Conservation (phyloP, 495 filamentous ascomycete species). For the Hypoxylon rickii region DNA sequence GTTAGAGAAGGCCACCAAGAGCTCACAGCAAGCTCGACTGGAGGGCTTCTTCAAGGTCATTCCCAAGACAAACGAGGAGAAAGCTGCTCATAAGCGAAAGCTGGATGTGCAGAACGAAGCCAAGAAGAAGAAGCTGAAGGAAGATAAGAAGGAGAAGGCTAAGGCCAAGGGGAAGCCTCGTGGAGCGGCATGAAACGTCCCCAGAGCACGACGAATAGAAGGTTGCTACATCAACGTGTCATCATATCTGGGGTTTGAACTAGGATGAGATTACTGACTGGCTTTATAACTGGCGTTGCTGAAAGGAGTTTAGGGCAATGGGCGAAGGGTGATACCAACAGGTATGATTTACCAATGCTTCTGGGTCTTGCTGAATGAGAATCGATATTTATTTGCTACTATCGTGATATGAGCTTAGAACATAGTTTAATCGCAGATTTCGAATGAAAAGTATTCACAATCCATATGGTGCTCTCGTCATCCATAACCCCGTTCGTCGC, state of each 20-base stretch:
- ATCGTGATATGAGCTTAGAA: neutral
- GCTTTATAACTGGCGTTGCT: constrained; percentile 28
- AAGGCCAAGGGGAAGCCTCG: constrained; percentile 85
- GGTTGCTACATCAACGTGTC: neutral
- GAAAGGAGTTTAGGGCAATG: constrained; percentile 30
- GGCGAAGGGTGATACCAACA: constrained; percentile 14
- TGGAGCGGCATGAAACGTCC: constrained; percentile 38
- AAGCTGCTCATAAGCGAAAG: constrained; percentile 85
- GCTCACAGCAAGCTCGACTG: constrained; percentile 84
- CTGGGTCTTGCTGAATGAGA: no score
- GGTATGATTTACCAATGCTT: constrained; percentile 16
- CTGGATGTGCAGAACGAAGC: constrained; percentile 85
- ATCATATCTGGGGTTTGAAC: neutral
- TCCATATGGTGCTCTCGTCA: no score
- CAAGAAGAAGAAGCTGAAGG: constrained; percentile 93
- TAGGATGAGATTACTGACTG: neutral
- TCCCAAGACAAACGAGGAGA: constrained; percentile 84
- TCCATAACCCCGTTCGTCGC: no score
- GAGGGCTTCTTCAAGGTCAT: constrained; percentile 97
- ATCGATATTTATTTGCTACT: no score
- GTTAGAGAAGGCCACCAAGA: constrained; percentile 86
- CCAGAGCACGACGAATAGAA: neutral
- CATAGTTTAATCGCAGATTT: neutral
- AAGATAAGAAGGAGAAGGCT: constrained; percentile 87
- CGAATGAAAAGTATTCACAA: neutral